phyloP scores from a whole-genome alignment of 2,329 filamentous ascomycete genomes.

The Ophiostoma australiae region DNA sequence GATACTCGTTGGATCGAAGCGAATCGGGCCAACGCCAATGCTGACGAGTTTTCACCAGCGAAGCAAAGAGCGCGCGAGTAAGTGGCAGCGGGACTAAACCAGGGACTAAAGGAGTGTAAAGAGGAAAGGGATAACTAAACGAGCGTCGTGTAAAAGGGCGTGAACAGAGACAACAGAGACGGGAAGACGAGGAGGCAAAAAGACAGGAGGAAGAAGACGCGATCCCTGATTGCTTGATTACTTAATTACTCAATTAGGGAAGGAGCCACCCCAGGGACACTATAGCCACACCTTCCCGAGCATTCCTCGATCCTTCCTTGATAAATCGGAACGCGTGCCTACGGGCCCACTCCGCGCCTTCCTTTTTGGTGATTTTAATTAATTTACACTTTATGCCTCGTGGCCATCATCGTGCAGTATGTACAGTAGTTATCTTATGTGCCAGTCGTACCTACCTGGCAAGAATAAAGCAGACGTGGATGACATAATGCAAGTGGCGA shows the following conservation, averaged over 20 bases:
- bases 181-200: background rate
- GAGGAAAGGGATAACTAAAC: background rate
- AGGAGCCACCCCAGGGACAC: background rate
- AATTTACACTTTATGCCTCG: background rate
- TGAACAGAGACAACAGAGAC: background rate
- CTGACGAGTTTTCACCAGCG: background rate
- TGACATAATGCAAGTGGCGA: background rate
- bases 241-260: constrained; percentile 8
- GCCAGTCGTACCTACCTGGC: background rate
- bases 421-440: background rate
- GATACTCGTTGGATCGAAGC: constrained; percentile 2
- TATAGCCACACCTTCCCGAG: background rate
- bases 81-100: background rate
- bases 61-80: background rate
- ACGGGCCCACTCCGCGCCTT: background rate
- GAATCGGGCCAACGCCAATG: background rate
- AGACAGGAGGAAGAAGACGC: background rate
- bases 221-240: constrained; percentile 7
- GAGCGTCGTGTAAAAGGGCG: background rate
- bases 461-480: background rate
- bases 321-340: constrained; percentile 3
- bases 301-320: constrained; percentile 3
- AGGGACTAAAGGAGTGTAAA: background rate
- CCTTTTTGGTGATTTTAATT: background rate
- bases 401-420: background rate